A percentile compares a stretch with the other conserved stretches of the same genome.
Conservation (phyloP, 495 filamentous ascomycete genomes). For the Sordaria brevicollis region DNA sequence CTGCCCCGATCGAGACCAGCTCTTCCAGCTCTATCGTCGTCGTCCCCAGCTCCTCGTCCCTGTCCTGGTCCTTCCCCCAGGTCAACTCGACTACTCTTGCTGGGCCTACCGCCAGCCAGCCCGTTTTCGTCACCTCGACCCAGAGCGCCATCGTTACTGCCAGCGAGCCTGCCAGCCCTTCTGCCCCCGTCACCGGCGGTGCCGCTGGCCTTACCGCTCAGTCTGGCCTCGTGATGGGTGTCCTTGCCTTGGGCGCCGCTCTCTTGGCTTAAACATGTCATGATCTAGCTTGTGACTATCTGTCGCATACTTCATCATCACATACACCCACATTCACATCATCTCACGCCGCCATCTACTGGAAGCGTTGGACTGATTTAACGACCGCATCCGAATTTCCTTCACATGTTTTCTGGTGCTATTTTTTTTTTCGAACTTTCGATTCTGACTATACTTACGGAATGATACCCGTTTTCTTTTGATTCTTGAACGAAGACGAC, state of each 20-base stretch:
- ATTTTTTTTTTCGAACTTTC: neutral
- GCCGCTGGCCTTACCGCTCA: constrained; percentile 26
- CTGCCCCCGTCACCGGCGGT: constrained; percentile 18
- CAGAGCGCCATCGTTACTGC: constrained; percentile 15
- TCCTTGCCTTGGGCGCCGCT: constrained; percentile 30
- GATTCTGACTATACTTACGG: neutral
- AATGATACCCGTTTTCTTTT: constrained; percentile 1
- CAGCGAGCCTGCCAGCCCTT: constrained; percentile 8
- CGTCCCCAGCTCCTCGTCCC: constrained; percentile 4
- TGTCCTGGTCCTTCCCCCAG: constrained; percentile 18
- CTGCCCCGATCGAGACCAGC: neutral
- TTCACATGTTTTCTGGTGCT: neutral
- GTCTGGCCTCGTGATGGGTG: constrained; percentile 31
- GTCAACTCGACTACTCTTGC: constrained; percentile 28
- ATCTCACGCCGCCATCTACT: constrained; percentile 1
- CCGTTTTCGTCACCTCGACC: constrained; percentile 15
- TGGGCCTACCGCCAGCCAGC: constrained; percentile 27
- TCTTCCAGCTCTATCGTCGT: neutral
- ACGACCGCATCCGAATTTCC: constrained; percentile 12
- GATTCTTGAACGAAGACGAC: constrained; percentile 12
- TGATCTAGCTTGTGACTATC: constrained; percentile 3
- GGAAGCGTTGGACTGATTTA: constrained; percentile 1
- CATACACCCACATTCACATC: neutral
- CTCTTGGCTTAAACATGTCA: constrained; percentile 27
- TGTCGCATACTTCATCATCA: neutral